These are phyloP conservation scores for Steccherinum ochraceum DNA, from an alignment of 768 basidiomycete species.

Conservation along the genomic window DNA sequence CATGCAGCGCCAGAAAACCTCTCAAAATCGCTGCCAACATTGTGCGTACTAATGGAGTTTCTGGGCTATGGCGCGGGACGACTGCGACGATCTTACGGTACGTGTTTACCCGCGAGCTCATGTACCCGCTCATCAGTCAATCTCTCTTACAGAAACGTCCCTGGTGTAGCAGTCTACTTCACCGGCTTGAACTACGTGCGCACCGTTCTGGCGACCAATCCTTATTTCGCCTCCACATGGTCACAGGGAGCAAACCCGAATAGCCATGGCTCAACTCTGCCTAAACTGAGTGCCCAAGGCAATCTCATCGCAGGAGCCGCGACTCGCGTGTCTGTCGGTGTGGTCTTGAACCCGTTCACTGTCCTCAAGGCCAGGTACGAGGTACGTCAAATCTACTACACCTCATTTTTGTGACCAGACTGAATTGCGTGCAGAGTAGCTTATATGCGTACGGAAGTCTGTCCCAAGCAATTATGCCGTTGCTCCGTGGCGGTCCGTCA, in stretches of 20 bases:
- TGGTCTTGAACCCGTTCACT: slow-evolving; percentile 84
- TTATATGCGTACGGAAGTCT: slow-evolving; percentile 67
- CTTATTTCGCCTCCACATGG: slow-evolving; percentile 48
- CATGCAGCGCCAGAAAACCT: slow-evolving; percentile 19
- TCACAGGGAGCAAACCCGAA: slow-evolving; percentile 1
- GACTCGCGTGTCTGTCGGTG: slow-evolving; percentile 73
- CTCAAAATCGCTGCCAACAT: slow-evolving; percentile 51
- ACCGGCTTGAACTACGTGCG: slow-evolving; percentile 80
- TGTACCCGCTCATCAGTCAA: slow-evolving; percentile 1
- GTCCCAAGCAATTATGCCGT: slow-evolving; percentile 47
- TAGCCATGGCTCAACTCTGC: slow-evolving; percentile 47
- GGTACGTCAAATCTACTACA: slow-evolving; percentile 48
- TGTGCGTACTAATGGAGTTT: slow-evolving; percentile 52
- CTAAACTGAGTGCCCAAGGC: slow-evolving; percentile 66
- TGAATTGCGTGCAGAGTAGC: slow-evolving; percentile 66
- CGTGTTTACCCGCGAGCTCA: slow-evolving; percentile 11
- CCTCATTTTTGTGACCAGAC: neutral
- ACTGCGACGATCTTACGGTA: slow-evolving; percentile 71
- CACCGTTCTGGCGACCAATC: slow-evolving; percentile 63
- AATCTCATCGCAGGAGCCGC: slow-evolving; percentile 86
- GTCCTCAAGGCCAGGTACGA: slow-evolving; percentile 91
- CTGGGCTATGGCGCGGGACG: slow-evolving; percentile 87
- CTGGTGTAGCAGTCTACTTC: slow-evolving; percentile 91
- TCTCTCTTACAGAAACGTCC: slow-evolving; percentile 61
- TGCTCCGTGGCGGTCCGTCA: slow-evolving; percentile 65